phyloP scores from a whole-genome alignment of 208 protist genomes.

The Vickermania ingenoplastis region DNA sequence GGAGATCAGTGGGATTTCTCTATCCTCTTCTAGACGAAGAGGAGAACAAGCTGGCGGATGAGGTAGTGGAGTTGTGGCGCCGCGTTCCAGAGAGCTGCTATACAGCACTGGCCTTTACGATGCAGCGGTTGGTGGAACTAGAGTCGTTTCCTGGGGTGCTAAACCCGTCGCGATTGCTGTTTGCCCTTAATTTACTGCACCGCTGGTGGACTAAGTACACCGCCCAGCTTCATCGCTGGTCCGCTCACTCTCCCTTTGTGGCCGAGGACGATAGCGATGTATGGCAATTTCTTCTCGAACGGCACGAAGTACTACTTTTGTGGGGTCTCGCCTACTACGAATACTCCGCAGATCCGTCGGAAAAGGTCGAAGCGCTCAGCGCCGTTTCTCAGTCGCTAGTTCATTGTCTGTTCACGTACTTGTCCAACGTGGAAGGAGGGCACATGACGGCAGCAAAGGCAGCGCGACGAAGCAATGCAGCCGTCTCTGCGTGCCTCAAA shows the following conservation, averaged over 20 bases:
- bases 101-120: conserved; percentile 17
- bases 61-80: conserved; percentile 3
- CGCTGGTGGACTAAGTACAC: conserved; percentile 51
- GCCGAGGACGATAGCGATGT: conserved; percentile 35
- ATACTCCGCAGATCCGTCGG: neutral
- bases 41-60: neutral
- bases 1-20: no score
- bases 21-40: neutral
- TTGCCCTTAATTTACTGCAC: conserved; percentile 41
- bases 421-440: neutral
- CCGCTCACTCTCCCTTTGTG: conserved; percentile 16
- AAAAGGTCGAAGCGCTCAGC: conserved; percentile 18
- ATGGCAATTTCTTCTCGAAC: conserved; percentile 64
- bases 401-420: conserved; percentile 22
- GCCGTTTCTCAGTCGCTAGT: conserved; percentile 23
- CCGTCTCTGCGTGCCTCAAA: neutral
- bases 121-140: conserved; percentile 15
- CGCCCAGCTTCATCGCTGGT: conserved; percentile 31
- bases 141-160: conserved; percentile 17
- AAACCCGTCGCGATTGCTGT: conserved; percentile 37
- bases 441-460: conserved; percentile 20
- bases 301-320: conserved; percentile 49
- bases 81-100: neutral
- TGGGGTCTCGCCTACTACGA: conserved; percentile 23
- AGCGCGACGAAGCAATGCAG: conserved; percentile 1